Percentiles rank a stretch among this genome's conserved stretches.
Evolutionary conservation across 1,284 basidiomycete species (phyloP).

Genomic region (Psilocybe mexicana): DNA sequence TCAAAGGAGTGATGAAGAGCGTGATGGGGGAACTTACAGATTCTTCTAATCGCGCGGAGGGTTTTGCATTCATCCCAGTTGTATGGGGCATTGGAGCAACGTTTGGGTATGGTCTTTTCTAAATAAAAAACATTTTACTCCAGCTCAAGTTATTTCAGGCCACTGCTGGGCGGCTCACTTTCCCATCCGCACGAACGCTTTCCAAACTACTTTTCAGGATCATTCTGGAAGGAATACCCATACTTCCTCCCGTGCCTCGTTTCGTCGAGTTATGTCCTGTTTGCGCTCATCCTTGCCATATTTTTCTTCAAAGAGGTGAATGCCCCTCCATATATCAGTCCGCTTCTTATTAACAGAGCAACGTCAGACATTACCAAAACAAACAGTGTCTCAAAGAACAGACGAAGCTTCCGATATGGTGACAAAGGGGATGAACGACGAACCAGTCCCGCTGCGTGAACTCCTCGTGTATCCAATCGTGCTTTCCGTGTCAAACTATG

Average conservation of each 20-base stretch:
- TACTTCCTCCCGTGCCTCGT: slow-evolving; percentile 37
- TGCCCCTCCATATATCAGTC: background rate
- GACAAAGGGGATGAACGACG: slow-evolving; percentile 17
- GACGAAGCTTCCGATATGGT: slow-evolving; percentile 12
- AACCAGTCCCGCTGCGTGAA: slow-evolving; percentile 31
- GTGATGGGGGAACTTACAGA: slow-evolving; percentile 48
- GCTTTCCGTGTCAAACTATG: slow-evolving; percentile 39
- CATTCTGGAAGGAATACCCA: slow-evolving; percentile 31
- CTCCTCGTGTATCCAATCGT: slow-evolving; percentile 36
- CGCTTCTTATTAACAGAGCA: background rate
- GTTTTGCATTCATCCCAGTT: slow-evolving; percentile 44
- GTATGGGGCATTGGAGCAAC: slow-evolving; percentile 40
- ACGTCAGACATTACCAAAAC: slow-evolving; percentile 39
- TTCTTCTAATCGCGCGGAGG: slow-evolving; percentile 45
- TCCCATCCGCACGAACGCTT: slow-evolving; percentile 62
- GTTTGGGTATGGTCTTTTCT: slow-evolving; percentile 35
- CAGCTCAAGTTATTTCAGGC: slow-evolving; percentile 35
- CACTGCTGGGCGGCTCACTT: slow-evolving; percentile 62
- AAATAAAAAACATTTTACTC: background rate
- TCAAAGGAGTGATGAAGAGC: slow-evolving; percentile 31
- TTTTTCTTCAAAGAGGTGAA: slow-evolving; percentile 35
- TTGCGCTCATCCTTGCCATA: slow-evolving; percentile 28
- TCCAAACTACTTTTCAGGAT: slow-evolving; percentile 35
- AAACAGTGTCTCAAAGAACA: slow-evolving; percentile 2
- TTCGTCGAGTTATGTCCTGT: slow-evolving; percentile 27